Percentiles rank a stretch among this genome's conserved stretches.
Conservation (phyloP, 208 protist genomes). For the Tritrichomonas foetus region DNA sequence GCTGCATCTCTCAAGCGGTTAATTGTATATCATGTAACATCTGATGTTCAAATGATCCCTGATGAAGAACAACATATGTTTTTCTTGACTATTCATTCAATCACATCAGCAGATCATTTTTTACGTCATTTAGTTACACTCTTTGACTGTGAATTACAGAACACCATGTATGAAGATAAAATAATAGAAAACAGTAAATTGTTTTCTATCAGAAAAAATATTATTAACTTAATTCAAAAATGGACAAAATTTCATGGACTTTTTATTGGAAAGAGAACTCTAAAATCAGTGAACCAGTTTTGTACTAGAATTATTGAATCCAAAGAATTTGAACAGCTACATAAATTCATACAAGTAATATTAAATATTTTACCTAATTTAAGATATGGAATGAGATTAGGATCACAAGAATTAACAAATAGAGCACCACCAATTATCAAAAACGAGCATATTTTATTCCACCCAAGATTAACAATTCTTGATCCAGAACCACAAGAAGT, state of each 20-base stretch:
- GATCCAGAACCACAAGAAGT: neutral
- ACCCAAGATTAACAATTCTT: neutral
- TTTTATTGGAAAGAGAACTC: constrained; percentile 1
- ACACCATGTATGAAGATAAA: neutral
- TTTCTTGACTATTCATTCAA: neutral
- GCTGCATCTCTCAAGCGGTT: neutral
- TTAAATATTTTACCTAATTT: neutral
- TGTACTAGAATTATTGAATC: neutral
- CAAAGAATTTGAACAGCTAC: neutral
- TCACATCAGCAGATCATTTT: neutral
- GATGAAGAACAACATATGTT: neutral
- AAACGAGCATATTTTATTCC: neutral
- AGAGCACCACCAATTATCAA: neutral
- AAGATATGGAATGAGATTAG: too few relatives aligned
- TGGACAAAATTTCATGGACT: neutral
- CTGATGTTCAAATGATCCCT: neutral
- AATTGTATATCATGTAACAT: neutral
- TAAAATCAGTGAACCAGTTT: neutral
- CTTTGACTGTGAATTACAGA: neutral
- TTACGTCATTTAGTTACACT: neutral
- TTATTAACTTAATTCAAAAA: constrained; percentile 11
- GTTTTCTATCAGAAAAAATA: neutral
- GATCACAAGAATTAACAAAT: too few relatives aligned
- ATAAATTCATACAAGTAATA: neutral
- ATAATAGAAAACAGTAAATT: neutral